Percentiles rank a stretch among this genome's conserved stretches.
These are phyloP conservation scores for Lasiodiplodia sp. DNA, from an alignment of 2,329 filamentous ascomycete species.

Conservation along the genomic window DNA sequence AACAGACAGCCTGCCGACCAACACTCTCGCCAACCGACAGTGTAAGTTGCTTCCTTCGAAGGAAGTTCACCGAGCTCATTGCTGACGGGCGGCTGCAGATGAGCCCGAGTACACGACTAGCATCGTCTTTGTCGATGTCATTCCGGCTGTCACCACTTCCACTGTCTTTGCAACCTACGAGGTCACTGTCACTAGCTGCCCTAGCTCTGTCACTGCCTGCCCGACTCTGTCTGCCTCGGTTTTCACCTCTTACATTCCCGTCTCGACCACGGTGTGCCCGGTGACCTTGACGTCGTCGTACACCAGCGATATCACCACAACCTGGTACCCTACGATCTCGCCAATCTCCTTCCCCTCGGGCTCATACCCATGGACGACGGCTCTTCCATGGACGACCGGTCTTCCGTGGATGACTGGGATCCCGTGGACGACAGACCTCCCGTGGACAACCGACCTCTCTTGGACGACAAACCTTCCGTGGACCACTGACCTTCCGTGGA, in stretches of 20 bases:
- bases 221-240: slow-evolving; percentile 45
- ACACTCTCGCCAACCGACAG: slow-evolving; percentile 1
- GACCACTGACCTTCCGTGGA: too few relatives aligned
- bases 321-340: slow-evolving; percentile 3
- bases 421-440: too few relatives aligned
- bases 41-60: not conserved
- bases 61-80: too few relatives aligned
- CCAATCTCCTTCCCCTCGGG: slow-evolving; percentile 2
- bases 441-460: too few relatives aligned
- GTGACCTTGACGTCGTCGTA: slow-evolving; percentile 40
- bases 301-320: slow-evolving; percentile 16
- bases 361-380: not conserved
- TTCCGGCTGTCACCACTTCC: slow-evolving; percentile 48
- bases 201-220: slow-evolving; percentile 48
- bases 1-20: not conserved
- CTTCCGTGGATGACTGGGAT: too few relatives aligned
- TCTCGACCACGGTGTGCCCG: slow-evolving; percentile 55
- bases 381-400: not conserved
- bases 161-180: slow-evolving; percentile 52
- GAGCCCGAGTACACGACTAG: slow-evolving; percentile 14
- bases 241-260: slow-evolving; percentile 49
- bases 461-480: too few relatives aligned
- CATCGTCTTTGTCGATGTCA: slow-evolving; percentile 36
- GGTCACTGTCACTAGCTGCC: slow-evolving; percentile 52
- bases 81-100: not conserved